Base-by-base conservation (phyloP, 352 stramenopile genomes). In the Peronospora destructor region DNA sequence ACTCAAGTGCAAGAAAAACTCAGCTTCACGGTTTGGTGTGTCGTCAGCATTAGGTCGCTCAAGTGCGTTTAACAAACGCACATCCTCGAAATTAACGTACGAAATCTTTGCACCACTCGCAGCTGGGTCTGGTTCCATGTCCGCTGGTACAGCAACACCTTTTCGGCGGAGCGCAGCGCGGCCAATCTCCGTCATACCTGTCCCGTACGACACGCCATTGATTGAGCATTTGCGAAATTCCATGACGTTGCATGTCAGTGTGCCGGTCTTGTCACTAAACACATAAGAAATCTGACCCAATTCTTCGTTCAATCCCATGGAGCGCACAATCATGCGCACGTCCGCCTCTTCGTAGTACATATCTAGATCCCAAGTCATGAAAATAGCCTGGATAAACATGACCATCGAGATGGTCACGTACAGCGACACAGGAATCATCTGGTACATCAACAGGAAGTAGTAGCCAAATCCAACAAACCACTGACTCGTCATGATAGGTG, bases 361-460 rank as follows among this genome's bases (percentile, higher is more conserved):
- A 34, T 95, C 80, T 12, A 94, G 34, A 47, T 95, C 79, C 73
- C 70, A 91, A 3, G 91, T 87, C 65, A 99, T 90, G 59, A 98
- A 97, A 47, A 95, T 86, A 28, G 91, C 79, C 64, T 98, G 90
- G 44, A 93, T 87, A 49, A 98, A 95, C 64, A 95, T 98, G 38
- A 97, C 87, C 41, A 97, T 87, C 59, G 96, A 94, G 13, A 98
- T 94, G 0, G 92, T 97, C 32, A 99, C 94, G 64, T 98, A 98
- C 10, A 99, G 82, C 62, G 88, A 98, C 25, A 99, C 79, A 12
- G 96, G 96, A 26, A 99, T 95, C 74, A 98, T 97, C 62, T 98
- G 92, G 68, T 89, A 97, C 72, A 97, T 92, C 35, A 98, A 76
- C 14, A 98, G 73, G 26, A 98, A 89, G 73, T 97, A 98, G 45